phyloP scores from a whole-genome alignment of 225 moss, liverwort and hornwort species.

The Lunularia cruciata region DNA sequence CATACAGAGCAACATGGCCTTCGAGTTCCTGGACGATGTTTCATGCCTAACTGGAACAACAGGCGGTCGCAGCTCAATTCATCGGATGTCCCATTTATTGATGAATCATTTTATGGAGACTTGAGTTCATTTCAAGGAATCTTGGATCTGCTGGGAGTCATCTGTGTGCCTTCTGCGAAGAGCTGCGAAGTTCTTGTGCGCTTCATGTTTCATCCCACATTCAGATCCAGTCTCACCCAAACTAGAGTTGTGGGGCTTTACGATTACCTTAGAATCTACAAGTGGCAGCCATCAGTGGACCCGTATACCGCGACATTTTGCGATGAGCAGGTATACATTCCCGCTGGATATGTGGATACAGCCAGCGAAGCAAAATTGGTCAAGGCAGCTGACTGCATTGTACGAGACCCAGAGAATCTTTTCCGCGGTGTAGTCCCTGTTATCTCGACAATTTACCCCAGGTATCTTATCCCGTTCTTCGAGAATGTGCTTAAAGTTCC shows the following conservation, averaged over 20 bases:
- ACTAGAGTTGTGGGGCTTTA: not conserved
- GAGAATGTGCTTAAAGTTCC: not conserved
- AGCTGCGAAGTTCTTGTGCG: not conserved
- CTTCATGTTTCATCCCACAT: not conserved
- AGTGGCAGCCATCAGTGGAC: not conserved
- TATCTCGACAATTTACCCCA: not conserved
- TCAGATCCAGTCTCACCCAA: not conserved
- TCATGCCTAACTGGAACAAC: not conserved
- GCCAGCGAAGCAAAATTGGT: not conserved
- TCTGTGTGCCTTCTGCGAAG: not conserved
- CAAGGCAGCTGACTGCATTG: not conserved
- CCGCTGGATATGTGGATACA: not conserved
- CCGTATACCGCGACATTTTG: no score
- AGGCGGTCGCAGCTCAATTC: not conserved
- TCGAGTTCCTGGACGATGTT: not conserved
- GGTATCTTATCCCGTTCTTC: not conserved
- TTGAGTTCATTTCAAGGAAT: not conserved
- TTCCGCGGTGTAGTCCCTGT: not conserved
- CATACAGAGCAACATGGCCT: constrained; percentile 11
- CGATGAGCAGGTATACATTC: not conserved
- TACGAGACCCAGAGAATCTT: not conserved
- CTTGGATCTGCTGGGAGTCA: not conserved
- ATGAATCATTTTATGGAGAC: constrained; percentile 4
- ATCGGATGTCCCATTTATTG: constrained; percentile 9
- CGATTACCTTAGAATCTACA: not conserved